Evolutionary conservation across 2,329 filamentous ascomycete species (phyloP).

Genomic region (Hortaea werneckii): DNA sequence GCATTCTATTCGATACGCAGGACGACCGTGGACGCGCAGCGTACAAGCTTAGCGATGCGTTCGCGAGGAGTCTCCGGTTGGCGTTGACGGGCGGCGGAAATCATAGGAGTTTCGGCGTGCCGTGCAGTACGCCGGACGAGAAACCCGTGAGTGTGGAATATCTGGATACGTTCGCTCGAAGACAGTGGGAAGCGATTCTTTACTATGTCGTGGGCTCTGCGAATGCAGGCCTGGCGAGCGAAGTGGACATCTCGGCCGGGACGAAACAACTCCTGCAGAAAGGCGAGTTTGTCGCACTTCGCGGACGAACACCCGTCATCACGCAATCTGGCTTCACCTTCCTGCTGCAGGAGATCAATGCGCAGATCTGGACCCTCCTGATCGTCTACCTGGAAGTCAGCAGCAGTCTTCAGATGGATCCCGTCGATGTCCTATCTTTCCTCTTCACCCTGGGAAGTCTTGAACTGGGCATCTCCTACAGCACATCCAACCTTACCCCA

Average conservation of each 20-base stretch:
- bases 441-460: constrained; percentile 91
- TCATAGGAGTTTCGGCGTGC: constrained; percentile 84
- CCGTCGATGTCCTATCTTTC: constrained; percentile 89
- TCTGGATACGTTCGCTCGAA: constrained; percentile 74
- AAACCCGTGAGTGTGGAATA: constrained; percentile 57
- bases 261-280: constrained; percentile 77
- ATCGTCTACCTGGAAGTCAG: constrained; percentile 83
- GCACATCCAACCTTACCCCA: constrained; percentile 69
- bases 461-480: constrained; percentile 84
- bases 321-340: constrained; percentile 93
- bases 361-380: constrained; percentile 91
- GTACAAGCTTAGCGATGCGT: constrained; percentile 69
- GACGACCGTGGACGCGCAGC: constrained; percentile 49
- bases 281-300: constrained; percentile 64
- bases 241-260: constrained; percentile 47
- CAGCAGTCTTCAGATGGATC: constrained; percentile 62
- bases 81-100: constrained; percentile 77
- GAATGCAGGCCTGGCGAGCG: constrained; percentile 39
- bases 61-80: constrained; percentile 70
- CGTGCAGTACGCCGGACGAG: constrained; percentile 55
- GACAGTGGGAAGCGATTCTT: constrained; percentile 90
- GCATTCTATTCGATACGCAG: constrained; percentile 63
- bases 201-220: constrained; percentile 87
- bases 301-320: constrained; percentile 49
- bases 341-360: constrained; percentile 86